phyloP scores from a whole-genome alignment of 352 stramenopile genomes.

The Phytophthora uliginosa region DNA sequence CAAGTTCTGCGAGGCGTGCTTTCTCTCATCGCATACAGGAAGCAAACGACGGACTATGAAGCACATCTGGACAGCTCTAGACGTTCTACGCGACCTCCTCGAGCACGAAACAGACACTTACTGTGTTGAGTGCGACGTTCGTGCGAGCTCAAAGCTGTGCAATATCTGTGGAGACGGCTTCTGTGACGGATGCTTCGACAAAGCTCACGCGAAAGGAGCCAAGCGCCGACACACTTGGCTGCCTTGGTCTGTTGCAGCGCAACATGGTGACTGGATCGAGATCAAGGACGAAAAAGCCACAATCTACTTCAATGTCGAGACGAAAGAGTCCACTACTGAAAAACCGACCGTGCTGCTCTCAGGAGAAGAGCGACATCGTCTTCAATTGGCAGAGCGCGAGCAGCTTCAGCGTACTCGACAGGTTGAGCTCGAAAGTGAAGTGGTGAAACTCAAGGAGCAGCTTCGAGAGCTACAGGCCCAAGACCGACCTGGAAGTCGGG shows the following conservation, averaged over 20 bases:
- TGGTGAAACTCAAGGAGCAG: conserved; percentile 75
- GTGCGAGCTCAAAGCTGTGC: conserved; percentile 54
- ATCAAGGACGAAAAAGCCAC: conserved; percentile 64
- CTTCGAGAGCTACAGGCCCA: conserved; percentile 48
- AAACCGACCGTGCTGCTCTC: conserved; percentile 61
- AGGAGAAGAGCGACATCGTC: conserved; percentile 65
- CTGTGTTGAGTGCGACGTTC: conserved; percentile 78
- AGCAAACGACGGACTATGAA: conserved; percentile 33
- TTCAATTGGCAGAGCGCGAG: conserved; percentile 64
- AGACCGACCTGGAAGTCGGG: conserved; percentile 20
- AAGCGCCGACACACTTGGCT: conserved; percentile 76
- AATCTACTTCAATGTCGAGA: conserved; percentile 85
- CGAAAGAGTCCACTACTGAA: conserved; percentile 73
- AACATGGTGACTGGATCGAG: conserved; percentile 79
- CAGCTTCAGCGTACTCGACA: conserved; percentile 60
- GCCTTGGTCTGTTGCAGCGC: conserved; percentile 57
- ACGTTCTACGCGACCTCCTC: conserved; percentile 71
- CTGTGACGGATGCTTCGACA: conserved; percentile 67
- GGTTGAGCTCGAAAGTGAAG: conserved; percentile 70
- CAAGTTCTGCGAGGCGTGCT: conserved; percentile 69
- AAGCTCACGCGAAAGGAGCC: conserved; percentile 63
- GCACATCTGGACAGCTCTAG: conserved; percentile 51
- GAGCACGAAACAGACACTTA: conserved; percentile 62
- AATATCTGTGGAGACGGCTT: conserved; percentile 87
- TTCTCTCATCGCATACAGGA: conserved; percentile 40